Evolutionary conservation across 1,284 basidiomycete genomes (phyloP).

Genomic region (Phylloporus sp.): DNA sequence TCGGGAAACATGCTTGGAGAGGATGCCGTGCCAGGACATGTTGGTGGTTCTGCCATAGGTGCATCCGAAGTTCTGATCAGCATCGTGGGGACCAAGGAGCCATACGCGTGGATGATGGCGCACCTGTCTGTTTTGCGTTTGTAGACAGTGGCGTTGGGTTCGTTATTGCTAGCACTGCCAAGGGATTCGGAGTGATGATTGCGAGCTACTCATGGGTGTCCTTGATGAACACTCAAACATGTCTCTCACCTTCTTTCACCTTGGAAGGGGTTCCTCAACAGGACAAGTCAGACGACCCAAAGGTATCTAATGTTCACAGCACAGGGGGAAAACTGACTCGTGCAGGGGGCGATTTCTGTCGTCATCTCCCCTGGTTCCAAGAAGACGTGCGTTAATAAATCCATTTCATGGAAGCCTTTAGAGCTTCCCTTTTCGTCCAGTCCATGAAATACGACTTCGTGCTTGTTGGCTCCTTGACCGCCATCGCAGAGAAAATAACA

Average conservation of each 20-base stretch:
- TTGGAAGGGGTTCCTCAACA: slow-evolving; percentile 63
- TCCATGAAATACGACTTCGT: slow-evolving; percentile 58
- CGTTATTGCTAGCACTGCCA: slow-evolving; percentile 45
- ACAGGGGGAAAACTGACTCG: background rate
- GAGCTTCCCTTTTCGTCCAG: slow-evolving; percentile 16
- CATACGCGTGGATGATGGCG: no score
- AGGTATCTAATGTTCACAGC: slow-evolving; percentile 32
- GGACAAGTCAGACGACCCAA: slow-evolving; percentile 50
- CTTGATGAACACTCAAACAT: background rate
- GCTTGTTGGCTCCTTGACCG: slow-evolving; percentile 51
- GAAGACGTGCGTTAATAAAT: slow-evolving; percentile 29
- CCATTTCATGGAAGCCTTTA: background rate
- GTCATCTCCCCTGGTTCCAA: slow-evolving; percentile 34
- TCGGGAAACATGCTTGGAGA: no score
- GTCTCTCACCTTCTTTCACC: slow-evolving; percentile 28
- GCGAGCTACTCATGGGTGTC: slow-evolving; percentile 53
- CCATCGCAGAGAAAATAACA: slow-evolving; percentile 47
- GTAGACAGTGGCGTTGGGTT: slow-evolving; percentile 35
- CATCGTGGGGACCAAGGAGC: slow-evolving; percentile 58
- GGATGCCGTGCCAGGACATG: no score
- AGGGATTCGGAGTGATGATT: slow-evolving; percentile 53
- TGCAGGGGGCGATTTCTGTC: slow-evolving; percentile 35
- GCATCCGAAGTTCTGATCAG: no score
- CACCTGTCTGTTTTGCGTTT: no score
- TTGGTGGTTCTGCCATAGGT: no score